phyloP scores from a whole-genome alignment of 345 rosid species.

The Adansonia digitata region DNA sequence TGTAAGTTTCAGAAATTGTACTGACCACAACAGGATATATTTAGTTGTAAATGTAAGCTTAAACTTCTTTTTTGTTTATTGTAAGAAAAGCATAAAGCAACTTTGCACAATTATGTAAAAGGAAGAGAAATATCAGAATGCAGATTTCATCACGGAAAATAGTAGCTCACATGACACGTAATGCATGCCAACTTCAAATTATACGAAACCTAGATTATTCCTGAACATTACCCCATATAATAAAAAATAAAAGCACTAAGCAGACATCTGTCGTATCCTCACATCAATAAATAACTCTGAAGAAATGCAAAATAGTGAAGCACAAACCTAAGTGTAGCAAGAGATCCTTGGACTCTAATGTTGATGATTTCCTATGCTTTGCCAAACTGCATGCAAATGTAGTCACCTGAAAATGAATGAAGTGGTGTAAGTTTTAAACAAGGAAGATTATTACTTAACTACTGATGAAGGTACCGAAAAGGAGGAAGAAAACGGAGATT shows the following conservation, averaged over 20 bases:
- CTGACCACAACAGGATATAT: background rate
- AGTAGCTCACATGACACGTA: background rate
- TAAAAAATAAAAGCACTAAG: background rate
- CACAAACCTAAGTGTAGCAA: conserved; percentile 89
- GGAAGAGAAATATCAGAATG: background rate
- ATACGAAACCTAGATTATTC: background rate
- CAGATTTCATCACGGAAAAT: background rate
- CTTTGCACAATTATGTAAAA: background rate
- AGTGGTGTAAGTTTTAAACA: background rate
- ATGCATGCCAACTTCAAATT: background rate
- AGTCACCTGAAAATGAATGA: conserved; percentile 53
- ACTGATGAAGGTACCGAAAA: background rate
- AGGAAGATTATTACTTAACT: background rate
- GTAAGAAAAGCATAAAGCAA: background rate
- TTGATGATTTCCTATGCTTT: conserved; percentile 90
- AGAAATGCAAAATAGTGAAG: conserved; percentile 11
- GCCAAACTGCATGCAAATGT: conserved; percentile 84
- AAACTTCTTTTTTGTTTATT: background rate
- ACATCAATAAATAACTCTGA: no score
- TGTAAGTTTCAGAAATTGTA: background rate
- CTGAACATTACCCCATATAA: conserved; percentile 7
- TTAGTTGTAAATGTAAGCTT: background rate
- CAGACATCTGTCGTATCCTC: no score
- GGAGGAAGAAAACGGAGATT: background rate
- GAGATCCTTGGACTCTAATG: conserved; percentile 82